Conservation (phyloP, 257 asterid genomes). For the Cinchona pubescens region DNA sequence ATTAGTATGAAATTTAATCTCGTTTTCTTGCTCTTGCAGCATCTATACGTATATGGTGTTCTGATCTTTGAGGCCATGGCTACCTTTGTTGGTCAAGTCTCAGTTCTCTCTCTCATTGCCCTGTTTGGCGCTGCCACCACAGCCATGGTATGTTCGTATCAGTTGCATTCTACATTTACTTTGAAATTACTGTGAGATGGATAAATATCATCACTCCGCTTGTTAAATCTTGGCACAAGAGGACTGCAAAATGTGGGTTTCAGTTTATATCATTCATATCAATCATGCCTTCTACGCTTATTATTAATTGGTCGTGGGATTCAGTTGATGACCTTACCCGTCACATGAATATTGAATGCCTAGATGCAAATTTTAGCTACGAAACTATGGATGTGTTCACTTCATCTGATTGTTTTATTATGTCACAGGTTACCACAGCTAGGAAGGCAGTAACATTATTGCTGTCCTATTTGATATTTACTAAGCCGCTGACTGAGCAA, state of each 20-base stretch:
- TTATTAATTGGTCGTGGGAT: not conserved
- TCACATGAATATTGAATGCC: not conserved
- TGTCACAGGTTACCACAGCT: conserved; percentile 78
- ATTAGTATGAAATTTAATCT: not conserved
- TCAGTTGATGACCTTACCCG: not conserved
- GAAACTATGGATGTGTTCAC: not conserved
- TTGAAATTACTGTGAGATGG: not conserved
- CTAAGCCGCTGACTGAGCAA: conserved; percentile 84
- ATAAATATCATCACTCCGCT: not conserved
- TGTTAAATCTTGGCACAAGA: not conserved
- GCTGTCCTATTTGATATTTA: conserved; percentile 80
- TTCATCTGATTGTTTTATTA: not conserved
- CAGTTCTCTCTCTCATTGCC: conserved; percentile 90
- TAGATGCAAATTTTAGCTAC: not conserved
- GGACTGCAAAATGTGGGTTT: not conserved
- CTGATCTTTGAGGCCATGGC: conserved; percentile 91
- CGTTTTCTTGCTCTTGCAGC: conserved; percentile 43
- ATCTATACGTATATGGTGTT: conserved; percentile 88
- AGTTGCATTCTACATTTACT: not conserved
- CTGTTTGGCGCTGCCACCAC: conserved; percentile 94
- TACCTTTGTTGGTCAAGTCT: conserved; percentile 85
- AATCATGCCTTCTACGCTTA: not conserved
- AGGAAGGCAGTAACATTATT: conserved; percentile 84
- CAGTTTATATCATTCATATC: not conserved
- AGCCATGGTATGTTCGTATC: conserved; percentile 60